Percentiles rank a stretch among this genome's conserved stretches.
These are phyloP conservation scores for Russula earlei DNA, from an alignment of 768 basidiomycete genomes.

Conservation along the genomic window DNA sequence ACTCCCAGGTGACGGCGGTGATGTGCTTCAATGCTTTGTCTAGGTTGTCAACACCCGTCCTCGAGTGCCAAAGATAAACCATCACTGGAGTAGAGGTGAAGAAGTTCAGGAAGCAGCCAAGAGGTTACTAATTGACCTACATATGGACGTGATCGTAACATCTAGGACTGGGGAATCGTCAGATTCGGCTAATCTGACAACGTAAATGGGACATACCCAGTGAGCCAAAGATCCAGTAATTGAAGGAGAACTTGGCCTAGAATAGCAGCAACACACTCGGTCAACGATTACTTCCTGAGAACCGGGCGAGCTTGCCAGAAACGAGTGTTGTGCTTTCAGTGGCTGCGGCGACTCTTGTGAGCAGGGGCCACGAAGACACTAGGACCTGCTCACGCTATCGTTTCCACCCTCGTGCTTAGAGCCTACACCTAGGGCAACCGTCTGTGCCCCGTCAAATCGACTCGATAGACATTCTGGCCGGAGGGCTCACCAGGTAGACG, in stretches of 20 bases:
- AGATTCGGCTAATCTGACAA: not conserved
- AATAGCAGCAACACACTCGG: not conserved
- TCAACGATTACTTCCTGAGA: not conserved
- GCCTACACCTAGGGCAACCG: slow-evolving; percentile 7
- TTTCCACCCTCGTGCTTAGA: slow-evolving; percentile 9
- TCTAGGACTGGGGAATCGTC: slow-evolving; percentile 31
- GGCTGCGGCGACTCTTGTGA: not conserved
- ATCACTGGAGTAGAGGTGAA: slow-evolving; percentile 28
- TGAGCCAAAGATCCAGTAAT: slow-evolving; percentile 39
- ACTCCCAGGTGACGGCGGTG: slow-evolving; percentile 34
- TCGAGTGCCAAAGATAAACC: slow-evolving; percentile 34
- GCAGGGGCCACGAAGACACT: not conserved
- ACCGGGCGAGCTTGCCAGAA: slow-evolving; percentile 5
- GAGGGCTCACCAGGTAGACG: slow-evolving; percentile 29
- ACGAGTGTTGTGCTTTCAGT: slow-evolving; percentile 11
- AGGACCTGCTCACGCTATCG: slow-evolving; percentile 11
- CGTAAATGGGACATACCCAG: slow-evolving; percentile 25
- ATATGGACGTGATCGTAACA: slow-evolving; percentile 30
- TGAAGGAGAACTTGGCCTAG: slow-evolving; percentile 35
- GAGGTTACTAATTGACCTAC: no score
- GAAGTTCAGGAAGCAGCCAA: not conserved
- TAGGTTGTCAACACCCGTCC: slow-evolving; percentile 26
- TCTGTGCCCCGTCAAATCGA: not conserved
- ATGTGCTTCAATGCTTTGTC: slow-evolving; percentile 34
- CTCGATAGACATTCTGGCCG: not conserved